phyloP scores from a whole-genome alignment of 2,329 filamentous ascomycete genomes.

The Colletotrichum tofieldiae region DNA sequence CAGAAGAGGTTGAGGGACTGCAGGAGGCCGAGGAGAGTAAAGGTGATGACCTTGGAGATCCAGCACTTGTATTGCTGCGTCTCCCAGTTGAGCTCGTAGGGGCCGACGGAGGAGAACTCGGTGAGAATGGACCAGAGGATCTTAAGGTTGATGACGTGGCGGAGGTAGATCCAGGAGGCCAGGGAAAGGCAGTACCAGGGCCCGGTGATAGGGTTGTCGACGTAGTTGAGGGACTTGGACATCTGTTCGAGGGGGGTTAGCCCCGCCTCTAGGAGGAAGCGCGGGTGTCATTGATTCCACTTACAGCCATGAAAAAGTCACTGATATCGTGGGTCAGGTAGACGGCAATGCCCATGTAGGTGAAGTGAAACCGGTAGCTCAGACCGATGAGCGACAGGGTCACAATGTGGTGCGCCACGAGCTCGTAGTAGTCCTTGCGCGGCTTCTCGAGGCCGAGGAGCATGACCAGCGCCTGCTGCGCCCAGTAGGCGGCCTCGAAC shows the following conservation, averaged over 20 bases:
- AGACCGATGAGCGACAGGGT: slow-evolving; percentile 77
- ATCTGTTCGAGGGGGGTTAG: slow-evolving; percentile 57
- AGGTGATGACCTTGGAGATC: slow-evolving; percentile 68
- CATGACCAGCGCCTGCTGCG: slow-evolving; percentile 80
- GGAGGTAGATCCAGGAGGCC: slow-evolving; percentile 78
- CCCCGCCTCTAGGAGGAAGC: no score
- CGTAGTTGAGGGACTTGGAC: slow-evolving; percentile 81
- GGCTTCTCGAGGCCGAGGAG: slow-evolving; percentile 79
- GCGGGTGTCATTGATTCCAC: slow-evolving; percentile 46
- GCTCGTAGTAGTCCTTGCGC: slow-evolving; percentile 81
- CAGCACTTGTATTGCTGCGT: slow-evolving; percentile 73
- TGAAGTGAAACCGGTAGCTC: slow-evolving; percentile 84
- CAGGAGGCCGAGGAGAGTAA: slow-evolving; percentile 65
- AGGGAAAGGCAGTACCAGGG: slow-evolving; percentile 80
- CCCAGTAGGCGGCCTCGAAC: slow-evolving; percentile 82
- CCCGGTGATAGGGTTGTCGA: slow-evolving; percentile 73
- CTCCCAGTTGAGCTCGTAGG: slow-evolving; percentile 72
- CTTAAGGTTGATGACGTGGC: slow-evolving; percentile 76
- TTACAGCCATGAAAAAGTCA: slow-evolving; percentile 82
- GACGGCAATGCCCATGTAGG: slow-evolving; percentile 81
- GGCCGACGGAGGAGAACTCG: slow-evolving; percentile 70
- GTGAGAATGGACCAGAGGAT: slow-evolving; percentile 73
- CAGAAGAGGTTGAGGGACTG: slow-evolving; percentile 75
- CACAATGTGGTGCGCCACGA: slow-evolving; percentile 81
- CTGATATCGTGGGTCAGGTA: slow-evolving; percentile 84